A percentile compares a stretch with the other conserved stretches of the same genome.
Conservation (phyloP, 2,329 filamentous ascomycete species). For the Davidsoniella virescens region DNA sequence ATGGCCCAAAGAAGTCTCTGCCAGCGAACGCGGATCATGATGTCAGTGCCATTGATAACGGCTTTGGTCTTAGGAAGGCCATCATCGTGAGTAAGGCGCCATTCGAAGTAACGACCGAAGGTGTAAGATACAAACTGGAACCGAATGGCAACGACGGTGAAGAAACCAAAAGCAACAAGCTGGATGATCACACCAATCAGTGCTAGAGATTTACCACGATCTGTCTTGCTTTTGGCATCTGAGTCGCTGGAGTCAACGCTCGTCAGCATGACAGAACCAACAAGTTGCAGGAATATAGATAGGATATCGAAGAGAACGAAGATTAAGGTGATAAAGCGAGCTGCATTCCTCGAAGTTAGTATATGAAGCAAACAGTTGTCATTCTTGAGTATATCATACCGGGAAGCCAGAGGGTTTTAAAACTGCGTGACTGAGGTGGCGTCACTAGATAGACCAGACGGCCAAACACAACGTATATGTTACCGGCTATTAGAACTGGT, state of each 20-base stretch:
- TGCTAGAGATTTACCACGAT: conserved; percentile 23
- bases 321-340: conserved; percentile 19
- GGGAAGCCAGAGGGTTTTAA: conserved; percentile 7
- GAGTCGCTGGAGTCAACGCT: conserved; percentile 19
- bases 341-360: background rate
- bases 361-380: background rate
- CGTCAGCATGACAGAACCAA: conserved; percentile 25
- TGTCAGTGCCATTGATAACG: conserved; percentile 16
- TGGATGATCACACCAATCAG: conserved; percentile 23
- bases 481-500: conserved; percentile 16
- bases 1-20: conserved; percentile 21
- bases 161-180: conserved; percentile 29
- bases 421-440: conserved; percentile 1
- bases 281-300: conserved; percentile 24
- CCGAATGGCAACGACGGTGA: conserved; percentile 27
- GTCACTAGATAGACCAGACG: conserved; percentile 6
- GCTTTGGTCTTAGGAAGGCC: background rate
- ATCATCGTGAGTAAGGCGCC: background rate
- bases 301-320: conserved; percentile 26
- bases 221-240: conserved; percentile 19
- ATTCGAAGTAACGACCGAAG: background rate
- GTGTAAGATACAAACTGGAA: conserved; percentile 28
- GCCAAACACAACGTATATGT: conserved; percentile 17
- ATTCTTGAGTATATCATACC: background rate
- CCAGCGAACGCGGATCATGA: conserved; percentile 20